A percentile compares a stretch with the other conserved stretches of the same genome.
phyloP scores from a whole-genome alignment of 2,329 filamentous ascomycete species.

The Fusarium denticulatum region DNA sequence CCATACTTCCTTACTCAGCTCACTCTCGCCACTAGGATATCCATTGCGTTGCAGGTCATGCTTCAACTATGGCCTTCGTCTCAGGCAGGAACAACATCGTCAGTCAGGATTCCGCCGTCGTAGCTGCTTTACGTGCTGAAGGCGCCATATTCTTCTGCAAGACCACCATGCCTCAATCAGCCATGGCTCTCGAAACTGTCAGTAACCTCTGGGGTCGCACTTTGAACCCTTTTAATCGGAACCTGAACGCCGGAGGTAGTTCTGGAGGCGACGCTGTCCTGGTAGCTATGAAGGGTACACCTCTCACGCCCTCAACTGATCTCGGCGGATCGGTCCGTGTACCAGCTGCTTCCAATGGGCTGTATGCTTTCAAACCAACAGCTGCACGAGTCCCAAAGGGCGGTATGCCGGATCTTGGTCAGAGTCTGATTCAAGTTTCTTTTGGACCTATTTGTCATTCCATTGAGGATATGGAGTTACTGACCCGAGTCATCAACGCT shows the following conservation, averaged over 20 bases:
- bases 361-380: conserved; percentile 37
- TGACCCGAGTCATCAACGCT: background rate
- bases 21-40: background rate
- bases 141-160: conserved; percentile 75
- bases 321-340: conserved; percentile 47
- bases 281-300: conserved; percentile 47
- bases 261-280: conserved; percentile 62
- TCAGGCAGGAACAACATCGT: background rate
- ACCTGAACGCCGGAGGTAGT: conserved; percentile 67
- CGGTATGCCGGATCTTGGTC: conserved; percentile 16
- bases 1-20: background rate
- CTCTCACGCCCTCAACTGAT: conserved; percentile 47
- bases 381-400: conserved; percentile 27
- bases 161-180: conserved; percentile 70
- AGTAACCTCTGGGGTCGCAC: conserved; percentile 70
- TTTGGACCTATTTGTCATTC: conserved; percentile 39
- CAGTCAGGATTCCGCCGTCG: background rate
- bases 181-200: conserved; percentile 63
- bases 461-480: conserved; percentile 8
- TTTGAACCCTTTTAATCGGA: conserved; percentile 68
- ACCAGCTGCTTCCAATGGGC: conserved; percentile 45
- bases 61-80: background rate
- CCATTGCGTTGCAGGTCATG: background rate
- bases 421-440: conserved; percentile 56
- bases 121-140: background rate